Base-by-base conservation (phyloP, 2,329 filamentous ascomycete species). In the Zymoseptoria brevis region DNA sequence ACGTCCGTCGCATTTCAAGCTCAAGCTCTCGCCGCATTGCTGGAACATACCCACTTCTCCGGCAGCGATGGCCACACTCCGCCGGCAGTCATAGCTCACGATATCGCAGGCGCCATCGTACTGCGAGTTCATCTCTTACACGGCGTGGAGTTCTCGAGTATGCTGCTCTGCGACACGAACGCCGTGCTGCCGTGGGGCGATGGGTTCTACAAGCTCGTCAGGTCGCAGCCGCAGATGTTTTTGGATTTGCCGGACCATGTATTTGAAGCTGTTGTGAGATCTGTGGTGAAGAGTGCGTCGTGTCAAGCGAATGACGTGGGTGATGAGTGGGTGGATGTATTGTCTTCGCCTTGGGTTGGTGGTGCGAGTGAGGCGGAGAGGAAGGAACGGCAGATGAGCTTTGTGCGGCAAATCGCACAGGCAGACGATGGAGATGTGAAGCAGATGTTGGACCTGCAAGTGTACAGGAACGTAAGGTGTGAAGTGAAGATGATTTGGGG, bases 401-500 rank as follows among this genome's bases (percentile, higher is more conserved):
- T 80, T 59, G 67, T 79, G 5, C 61, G 74, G 41, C 74, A 79
- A 62, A 69, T 80, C 57, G 55, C 61, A 8, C 54, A 62, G 51
- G 54, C 60, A 7, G 53, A 59, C 11, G 60, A 59, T 41, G 68
- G 60, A 1, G 73, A 73, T 30, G 73, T 79, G n/a, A 75, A 77
- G 56, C 67, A 63, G 11, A 66, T 68, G 64, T 76, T 79, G 52
- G 57, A 66, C 2, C 68, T 72, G 24, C 68, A 78, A 0, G 72
- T 76, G 5, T 59, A 68, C 19, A 67, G 59, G 13, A 60, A 76
- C 9, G 74, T 75, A 0, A 53, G 57, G 13, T 69, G 67, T 55
- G 57, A 60, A 51, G 73, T 79, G 4, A 75, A 71, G 60, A 67
- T 80, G 4, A 70, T 79, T 7, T 79, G 77, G 77, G 78, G 77